phyloP scores from a whole-genome alignment of 257 asterid species.

The Jasminum sambac region DNA sequence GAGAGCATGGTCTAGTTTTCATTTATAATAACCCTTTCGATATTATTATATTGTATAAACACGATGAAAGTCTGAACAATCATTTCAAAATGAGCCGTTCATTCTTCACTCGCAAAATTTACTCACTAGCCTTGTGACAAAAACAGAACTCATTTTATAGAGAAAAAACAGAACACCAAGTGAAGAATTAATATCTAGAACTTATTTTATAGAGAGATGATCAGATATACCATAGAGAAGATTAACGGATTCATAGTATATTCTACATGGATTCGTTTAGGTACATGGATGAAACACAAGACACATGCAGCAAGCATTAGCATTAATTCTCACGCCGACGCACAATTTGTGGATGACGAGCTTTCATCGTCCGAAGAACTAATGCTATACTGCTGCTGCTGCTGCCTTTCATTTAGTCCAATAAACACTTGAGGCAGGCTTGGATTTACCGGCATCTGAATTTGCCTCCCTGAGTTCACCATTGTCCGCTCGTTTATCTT shows the following conservation, averaged over 20 bases:
- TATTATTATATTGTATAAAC: no score
- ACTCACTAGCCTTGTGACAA: no score
- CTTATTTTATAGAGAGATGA: neutral
- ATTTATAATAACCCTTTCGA: no score
- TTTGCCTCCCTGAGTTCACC: constrained; percentile 50
- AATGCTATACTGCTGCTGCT: constrained; percentile 23
- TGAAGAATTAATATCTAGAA: neutral
- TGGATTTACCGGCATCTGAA: constrained; percentile 31
- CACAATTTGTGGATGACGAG: no score
- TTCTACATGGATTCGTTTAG: neutral
- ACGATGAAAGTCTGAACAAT: no score
- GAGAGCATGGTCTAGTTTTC: no score
- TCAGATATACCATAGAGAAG: neutral
- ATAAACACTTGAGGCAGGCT: constrained; percentile 46
- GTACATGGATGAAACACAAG: neutral
- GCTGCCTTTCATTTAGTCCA: constrained; percentile 37
- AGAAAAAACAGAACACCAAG: no score
- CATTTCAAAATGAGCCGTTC: no score
- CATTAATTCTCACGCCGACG: no score
- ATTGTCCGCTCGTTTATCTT: constrained; percentile 57
- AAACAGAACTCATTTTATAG: no score
- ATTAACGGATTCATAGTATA: neutral
- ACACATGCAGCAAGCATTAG: no score
- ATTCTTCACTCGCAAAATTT: no score
- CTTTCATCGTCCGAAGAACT: constrained; percentile 49